Percentiles rank a stretch among this genome's conserved stretches.
Evolutionary conservation across 768 basidiomycete species (phyloP).

Genomic region (Lactarius pseudohatsudake): DNA sequence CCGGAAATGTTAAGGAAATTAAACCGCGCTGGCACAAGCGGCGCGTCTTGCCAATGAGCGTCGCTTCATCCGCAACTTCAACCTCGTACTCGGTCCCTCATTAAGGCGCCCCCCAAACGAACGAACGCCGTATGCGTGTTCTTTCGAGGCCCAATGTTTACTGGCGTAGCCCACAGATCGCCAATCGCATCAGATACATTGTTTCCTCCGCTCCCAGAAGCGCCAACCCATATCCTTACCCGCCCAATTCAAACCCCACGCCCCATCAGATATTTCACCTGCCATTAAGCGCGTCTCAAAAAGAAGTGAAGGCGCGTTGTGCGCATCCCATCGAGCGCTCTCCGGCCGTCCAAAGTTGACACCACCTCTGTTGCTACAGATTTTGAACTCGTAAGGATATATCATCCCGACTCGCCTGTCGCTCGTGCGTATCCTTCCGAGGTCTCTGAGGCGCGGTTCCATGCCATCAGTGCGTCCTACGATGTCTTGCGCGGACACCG

Average conservation of each 20-base stretch:
- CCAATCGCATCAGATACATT: background rate
- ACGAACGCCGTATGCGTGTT: slow-evolving; percentile 1
- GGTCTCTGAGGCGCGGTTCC: slow-evolving; percentile 62
- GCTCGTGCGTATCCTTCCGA: slow-evolving; percentile 46
- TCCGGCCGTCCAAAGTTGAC: slow-evolving; percentile 21
- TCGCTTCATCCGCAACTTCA: no score
- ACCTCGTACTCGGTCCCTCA: no score
- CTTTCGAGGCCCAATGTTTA: background rate
- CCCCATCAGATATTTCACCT: slow-evolving; percentile 46
- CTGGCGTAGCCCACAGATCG: background rate
- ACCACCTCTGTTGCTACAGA: slow-evolving; percentile 42
- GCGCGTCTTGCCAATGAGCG: no score
- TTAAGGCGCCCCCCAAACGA: no score
- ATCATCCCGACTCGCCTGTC: slow-evolving; percentile 69
- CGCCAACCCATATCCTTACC: slow-evolving; percentile 39
- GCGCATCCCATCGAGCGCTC: slow-evolving; percentile 27
- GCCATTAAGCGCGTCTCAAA: slow-evolving; percentile 36
- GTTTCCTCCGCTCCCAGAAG: slow-evolving; percentile 27
- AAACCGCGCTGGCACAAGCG: no score
- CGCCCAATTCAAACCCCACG: slow-evolving; percentile 36
- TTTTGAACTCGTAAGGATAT: slow-evolving; percentile 75
- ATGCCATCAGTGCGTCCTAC: slow-evolving; percentile 68
- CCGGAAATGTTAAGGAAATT: no score
- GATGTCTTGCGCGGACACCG: slow-evolving; percentile 56
- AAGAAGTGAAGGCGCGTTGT: slow-evolving; percentile 43